phyloP scores from a whole-genome alignment of 495 filamentous ascomycete species.

The Lepidopterella palustris region DNA sequence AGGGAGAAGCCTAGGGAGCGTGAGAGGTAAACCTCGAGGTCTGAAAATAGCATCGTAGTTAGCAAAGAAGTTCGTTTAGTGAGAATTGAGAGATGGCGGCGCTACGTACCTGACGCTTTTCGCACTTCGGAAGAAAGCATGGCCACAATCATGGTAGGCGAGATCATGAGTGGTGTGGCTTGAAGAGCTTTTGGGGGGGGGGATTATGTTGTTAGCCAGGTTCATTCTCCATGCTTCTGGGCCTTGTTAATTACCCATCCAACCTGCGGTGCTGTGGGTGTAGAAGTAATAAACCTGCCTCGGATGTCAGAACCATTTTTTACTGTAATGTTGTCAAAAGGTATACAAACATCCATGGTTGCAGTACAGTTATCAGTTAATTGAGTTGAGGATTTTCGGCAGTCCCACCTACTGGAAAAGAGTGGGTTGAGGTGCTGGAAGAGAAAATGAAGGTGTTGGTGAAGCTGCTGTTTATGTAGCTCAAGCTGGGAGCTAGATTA shows the following conservation, averaged over 20 bases:
- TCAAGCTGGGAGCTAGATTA: too few species aligned
- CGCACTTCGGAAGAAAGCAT: slow-evolving; percentile 55
- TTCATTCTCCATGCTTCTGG: not conserved
- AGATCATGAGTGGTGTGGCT: slow-evolving; percentile 55
- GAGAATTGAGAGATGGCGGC: not conserved
- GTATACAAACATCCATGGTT: not conserved
- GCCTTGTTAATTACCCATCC: slow-evolving; percentile 44
- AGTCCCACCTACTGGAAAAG: not conserved
- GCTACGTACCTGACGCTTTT: slow-evolving; percentile 46
- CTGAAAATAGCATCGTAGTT: slow-evolving; percentile 30
- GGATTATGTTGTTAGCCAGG: not conserved
- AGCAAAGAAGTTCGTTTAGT: not conserved
- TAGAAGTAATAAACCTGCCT: slow-evolving; percentile 58
- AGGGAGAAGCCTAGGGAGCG: slow-evolving; percentile 62
- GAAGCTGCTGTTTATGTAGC: not conserved
- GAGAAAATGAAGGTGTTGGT: not conserved
- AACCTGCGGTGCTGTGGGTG: slow-evolving; percentile 58
- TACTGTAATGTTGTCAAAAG: not conserved
- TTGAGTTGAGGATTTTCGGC: not conserved
- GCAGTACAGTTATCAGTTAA: not conserved
- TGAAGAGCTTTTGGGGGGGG: slow-evolving; percentile 44
- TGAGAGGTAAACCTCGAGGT: slow-evolving; percentile 67
- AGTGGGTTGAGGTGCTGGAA: not conserved
- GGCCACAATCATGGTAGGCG: slow-evolving; percentile 59
- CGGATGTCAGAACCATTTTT: not conserved